Conservation (phyloP, 2,329 filamentous ascomycete genomes). For the Shiraia bambusicola region DNA sequence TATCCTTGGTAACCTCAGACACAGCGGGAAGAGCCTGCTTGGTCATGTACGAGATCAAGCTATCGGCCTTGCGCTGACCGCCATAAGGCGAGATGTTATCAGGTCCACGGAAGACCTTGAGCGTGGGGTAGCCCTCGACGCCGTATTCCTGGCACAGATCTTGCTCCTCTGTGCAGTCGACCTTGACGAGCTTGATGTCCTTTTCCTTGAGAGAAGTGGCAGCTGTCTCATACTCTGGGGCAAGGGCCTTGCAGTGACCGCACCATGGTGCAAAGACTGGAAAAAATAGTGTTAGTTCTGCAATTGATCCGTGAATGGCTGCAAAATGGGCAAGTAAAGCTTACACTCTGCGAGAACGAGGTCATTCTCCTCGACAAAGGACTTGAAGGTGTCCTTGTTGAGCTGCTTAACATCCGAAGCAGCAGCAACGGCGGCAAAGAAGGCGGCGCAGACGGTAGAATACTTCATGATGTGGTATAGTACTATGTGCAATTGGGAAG, state of each 20-base stretch:
- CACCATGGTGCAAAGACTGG: conserved; percentile 94
- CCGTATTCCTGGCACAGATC: conserved; percentile 88
- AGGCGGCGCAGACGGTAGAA: conserved; percentile 42
- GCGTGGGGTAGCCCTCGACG: conserved; percentile 96
- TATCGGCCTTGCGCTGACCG: conserved; percentile 84
- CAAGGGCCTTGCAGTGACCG: conserved; percentile 97
- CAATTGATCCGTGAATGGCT: neutral
- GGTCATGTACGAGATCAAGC: conserved; percentile 85
- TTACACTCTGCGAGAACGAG: conserved; percentile 93
- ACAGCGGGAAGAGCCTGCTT: conserved; percentile 96
- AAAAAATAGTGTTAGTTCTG: conserved; percentile 40
- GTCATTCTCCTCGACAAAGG: conserved; percentile 81
- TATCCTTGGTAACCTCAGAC: conserved; percentile 76
- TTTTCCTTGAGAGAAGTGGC: conserved; percentile 84
- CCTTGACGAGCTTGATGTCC: conserved; percentile 80
- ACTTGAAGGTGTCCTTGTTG: conserved; percentile 81
- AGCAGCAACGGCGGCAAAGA: conserved; percentile 60
- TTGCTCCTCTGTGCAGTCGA: conserved; percentile 93
- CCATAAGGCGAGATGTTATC: conserved; percentile 81
- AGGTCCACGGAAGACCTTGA: conserved; percentile 95
- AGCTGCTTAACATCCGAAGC: conserved; percentile 82
- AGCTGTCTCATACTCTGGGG: conserved; percentile 85
- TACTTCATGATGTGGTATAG: conserved; percentile 38
- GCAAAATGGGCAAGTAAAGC: conserved; percentile 33
- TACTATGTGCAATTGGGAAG: conserved; percentile 11